Percentiles rank a stretch among this genome's conserved stretches.
Conservation (phyloP, 2,329 filamentous ascomycete genomes). For the Colletotrichum scovillei region DNA sequence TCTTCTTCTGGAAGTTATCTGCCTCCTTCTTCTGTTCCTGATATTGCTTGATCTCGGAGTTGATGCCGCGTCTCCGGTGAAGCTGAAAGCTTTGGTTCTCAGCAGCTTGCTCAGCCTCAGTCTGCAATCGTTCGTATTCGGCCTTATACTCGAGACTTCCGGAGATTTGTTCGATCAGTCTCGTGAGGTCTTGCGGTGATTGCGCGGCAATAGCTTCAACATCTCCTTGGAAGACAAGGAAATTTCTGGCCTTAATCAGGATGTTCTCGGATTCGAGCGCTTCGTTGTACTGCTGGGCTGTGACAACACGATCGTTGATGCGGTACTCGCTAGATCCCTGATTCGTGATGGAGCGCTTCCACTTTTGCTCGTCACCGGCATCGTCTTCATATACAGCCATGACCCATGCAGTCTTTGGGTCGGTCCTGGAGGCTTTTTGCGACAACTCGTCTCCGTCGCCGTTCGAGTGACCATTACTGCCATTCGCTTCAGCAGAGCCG, state of each 20-base stretch:
- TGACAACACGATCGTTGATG: constrained; percentile 92
- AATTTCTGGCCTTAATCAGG: constrained; percentile 96
- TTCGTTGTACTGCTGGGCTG: constrained; percentile 92
- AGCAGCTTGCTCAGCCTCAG: constrained; percentile 84
- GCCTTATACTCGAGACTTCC: constrained; percentile 94
- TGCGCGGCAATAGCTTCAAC: constrained; percentile 97
- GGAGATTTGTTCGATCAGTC: constrained; percentile 96
- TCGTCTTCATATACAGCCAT: constrained; percentile 99
- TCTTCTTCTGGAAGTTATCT: constrained; percentile 91
- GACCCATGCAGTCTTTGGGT: constrained; percentile 96
- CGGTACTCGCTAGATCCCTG: constrained; percentile 93
- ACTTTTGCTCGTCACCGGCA: constrained; percentile 91
- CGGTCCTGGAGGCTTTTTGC: constrained; percentile 76
- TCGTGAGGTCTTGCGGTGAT: constrained; percentile 91
- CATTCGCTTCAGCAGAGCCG: constrained; percentile 77
- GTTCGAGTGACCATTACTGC: constrained; percentile 71
- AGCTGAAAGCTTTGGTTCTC: constrained; percentile 92
- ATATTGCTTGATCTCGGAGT: constrained; percentile 97
- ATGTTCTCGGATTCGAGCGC: constrained; percentile 95
- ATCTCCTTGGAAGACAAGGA: constrained; percentile 97
- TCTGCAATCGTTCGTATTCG: constrained; percentile 92
- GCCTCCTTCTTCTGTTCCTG: constrained; percentile 97
- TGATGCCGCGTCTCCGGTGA: constrained; percentile 90
- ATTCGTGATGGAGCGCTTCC: constrained; percentile 94
- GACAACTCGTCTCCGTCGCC: constrained; percentile 68